Evolutionary conservation across 1,284 basidiomycete species (phyloP).

Genomic region (Coniophora puteana): DNA sequence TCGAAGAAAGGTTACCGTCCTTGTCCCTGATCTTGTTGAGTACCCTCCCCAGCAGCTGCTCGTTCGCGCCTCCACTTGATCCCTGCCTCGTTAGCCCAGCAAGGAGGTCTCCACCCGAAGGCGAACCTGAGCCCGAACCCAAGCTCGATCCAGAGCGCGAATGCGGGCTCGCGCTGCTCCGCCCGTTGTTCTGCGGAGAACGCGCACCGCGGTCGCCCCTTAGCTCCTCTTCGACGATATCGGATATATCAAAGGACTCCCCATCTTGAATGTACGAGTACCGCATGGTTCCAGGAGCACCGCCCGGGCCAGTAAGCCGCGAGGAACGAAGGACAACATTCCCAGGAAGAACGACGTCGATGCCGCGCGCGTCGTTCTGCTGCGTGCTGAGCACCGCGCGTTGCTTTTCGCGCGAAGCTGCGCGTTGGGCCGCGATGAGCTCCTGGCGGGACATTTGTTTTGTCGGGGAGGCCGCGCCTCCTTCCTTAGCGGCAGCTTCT

Average conservation of each 20-base stretch:
- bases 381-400: constrained; percentile 83
- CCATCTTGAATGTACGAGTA: constrained; percentile 93
- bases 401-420: constrained; percentile 80
- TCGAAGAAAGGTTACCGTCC: no score
- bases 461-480: constrained; percentile 34
- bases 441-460: constrained; percentile 72
- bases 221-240: constrained; percentile 88
- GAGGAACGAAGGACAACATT: constrained; percentile 85
- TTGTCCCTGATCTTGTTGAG: constrained; percentile 72
- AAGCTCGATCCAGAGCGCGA: no score
- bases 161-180: no score
- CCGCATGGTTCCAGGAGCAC: constrained; percentile 68
- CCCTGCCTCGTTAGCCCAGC: constrained; percentile 49
- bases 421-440: constrained; percentile 90
- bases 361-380: constrained; percentile 78
- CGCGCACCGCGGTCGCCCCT: constrained; percentile 38
- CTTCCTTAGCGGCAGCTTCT: no score
- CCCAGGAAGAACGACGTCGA: constrained; percentile 83
- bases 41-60: constrained; percentile 73
- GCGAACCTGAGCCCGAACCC: no score
- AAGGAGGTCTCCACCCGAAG: constrained; percentile 66
- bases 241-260: constrained; percentile 87
- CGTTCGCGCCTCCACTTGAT: constrained; percentile 63
- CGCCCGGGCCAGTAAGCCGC: no score
- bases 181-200: constrained; percentile 39